A percentile compares a stretch with the other conserved stretches of the same genome.
These are phyloP conservation scores for Orbilia javanica DNA, from an alignment of 2,329 filamentous ascomycete species.

Conservation along the genomic window DNA sequence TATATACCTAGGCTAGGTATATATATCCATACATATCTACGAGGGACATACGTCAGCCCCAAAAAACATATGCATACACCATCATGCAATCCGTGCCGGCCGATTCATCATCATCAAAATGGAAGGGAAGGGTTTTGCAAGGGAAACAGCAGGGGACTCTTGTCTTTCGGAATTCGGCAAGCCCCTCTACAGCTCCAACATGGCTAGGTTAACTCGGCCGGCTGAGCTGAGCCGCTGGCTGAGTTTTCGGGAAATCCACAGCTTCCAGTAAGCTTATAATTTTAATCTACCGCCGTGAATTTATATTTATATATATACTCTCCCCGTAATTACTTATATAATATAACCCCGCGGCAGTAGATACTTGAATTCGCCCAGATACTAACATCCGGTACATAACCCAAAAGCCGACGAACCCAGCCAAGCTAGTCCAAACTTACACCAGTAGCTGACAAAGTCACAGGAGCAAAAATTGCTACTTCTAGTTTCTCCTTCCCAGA, in stretches of 20 bases:
- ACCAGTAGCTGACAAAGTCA: neutral
- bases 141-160: neutral
- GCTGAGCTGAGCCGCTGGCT: neutral
- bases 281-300: too few relatives aligned
- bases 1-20: too few relatives aligned
- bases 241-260: neutral
- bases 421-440: neutral
- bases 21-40: too few relatives aligned
- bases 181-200: neutral
- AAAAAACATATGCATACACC: neutral
- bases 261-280: constrained; percentile 21
- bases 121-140: neutral
- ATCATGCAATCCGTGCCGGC: neutral
- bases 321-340: too few relatives aligned
- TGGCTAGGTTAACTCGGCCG: neutral
- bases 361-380: too few relatives aligned
- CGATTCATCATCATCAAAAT: neutral
- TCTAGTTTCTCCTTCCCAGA: neutral
- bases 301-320: too few relatives aligned
- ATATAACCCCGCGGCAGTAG: too few relatives aligned
- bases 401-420: too few relatives aligned
- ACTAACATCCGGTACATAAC: too few relatives aligned
- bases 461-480: neutral
- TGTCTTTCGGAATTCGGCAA: constrained; percentile 51
- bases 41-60: neutral